Base-by-base conservation (phyloP, 2,329 filamentous ascomycete species). In the Leptographium radiaticola region DNA sequence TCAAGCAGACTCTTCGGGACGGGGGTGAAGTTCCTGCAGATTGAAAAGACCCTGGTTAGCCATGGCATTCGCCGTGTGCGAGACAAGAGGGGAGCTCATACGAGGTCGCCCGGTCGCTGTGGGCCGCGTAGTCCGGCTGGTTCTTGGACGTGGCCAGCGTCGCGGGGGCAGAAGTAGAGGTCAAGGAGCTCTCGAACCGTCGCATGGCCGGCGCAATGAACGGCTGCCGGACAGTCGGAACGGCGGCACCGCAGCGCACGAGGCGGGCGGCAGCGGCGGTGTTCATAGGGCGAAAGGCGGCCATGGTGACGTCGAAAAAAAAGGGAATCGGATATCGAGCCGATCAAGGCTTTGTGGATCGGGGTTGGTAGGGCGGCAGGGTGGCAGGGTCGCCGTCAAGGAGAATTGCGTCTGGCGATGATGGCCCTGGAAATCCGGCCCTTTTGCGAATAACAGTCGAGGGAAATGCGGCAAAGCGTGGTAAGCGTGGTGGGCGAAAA, bases 71-170 rank as follows among this genome's bases (percentile, higher is more conserved):
- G 10, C 30, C 16, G n/a, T 16, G 20, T 18, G 16, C 18, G 13
- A 20, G 20, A 31, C 18, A 10, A 30, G 30, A 31, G 18, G 11
- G 7, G 38, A 53, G 12, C n/a, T 13, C 84, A 67, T 79, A 96
- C 90, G 90, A 96, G 60, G 89, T 94, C 59, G 87, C 87, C 71
- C 89, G 90, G 71, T 97, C 91, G 62, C 87, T 77, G 51, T 83
- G 83, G 45, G 84, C 85, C 60, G 79, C 77, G 68, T 94, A 96
- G 67, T 95, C 85, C 57, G 88, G 89, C 62, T 86, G 77, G 67
- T 93, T 87, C 60, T 43, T 57, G 34, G 40, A 16, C 74, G 75
- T 60, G 61, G 61, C 55, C 66, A 51, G 62, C 57, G 64, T 61
- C 56, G 66, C 63, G 49, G 71, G 63, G 42, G 73, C 67, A 45